Conservation (phyloP, 2,329 filamentous ascomycete genomes). For the Dendrostoma leiphaemia region DNA sequence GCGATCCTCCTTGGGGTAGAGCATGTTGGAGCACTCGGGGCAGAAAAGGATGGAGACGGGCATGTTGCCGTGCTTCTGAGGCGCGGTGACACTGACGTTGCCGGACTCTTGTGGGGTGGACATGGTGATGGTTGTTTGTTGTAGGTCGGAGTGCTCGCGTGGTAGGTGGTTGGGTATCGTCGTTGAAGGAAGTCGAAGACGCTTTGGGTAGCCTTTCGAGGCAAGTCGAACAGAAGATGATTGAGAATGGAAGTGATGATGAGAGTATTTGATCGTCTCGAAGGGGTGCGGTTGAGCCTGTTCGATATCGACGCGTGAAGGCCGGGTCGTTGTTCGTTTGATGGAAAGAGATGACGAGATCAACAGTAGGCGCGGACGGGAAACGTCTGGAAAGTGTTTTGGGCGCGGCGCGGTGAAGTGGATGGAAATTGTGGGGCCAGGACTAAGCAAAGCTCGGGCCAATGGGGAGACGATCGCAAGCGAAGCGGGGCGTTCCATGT, state of each 20-base stretch:
- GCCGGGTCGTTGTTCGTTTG: slow-evolving; percentile 1
- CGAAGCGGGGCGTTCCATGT: neutral
- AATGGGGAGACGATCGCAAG: slow-evolving; percentile 16
- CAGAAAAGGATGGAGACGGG: slow-evolving; percentile 98
- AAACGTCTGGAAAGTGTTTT: slow-evolving; percentile 7
- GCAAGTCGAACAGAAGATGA: neutral
- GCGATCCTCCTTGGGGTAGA: slow-evolving; percentile 95
- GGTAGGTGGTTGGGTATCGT: neutral
- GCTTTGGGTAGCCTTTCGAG: neutral
- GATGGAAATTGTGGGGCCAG: neutral
- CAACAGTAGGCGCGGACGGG: neutral
- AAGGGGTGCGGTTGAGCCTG: no score
- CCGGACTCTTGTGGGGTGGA: slow-evolving; percentile 54
- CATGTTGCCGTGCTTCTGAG: slow-evolving; percentile 57
- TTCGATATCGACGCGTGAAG: neutral
- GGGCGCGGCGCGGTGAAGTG: neutral
- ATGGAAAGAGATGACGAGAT: neutral
- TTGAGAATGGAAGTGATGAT: neutral
- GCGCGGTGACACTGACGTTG: slow-evolving; percentile 35
- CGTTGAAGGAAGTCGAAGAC: neutral
- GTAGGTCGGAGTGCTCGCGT: slow-evolving; percentile 6
- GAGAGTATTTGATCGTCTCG: no score
- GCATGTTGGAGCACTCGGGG: slow-evolving; percentile 97
- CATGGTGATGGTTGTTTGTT: slow-evolving; percentile 37
- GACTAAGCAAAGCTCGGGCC: neutral